Percentiles rank a stretch among this genome's conserved stretches.
These are phyloP conservation scores for Dipteronia sinensis DNA, from an alignment of 345 rosid genomes.

Conservation along the genomic window DNA sequence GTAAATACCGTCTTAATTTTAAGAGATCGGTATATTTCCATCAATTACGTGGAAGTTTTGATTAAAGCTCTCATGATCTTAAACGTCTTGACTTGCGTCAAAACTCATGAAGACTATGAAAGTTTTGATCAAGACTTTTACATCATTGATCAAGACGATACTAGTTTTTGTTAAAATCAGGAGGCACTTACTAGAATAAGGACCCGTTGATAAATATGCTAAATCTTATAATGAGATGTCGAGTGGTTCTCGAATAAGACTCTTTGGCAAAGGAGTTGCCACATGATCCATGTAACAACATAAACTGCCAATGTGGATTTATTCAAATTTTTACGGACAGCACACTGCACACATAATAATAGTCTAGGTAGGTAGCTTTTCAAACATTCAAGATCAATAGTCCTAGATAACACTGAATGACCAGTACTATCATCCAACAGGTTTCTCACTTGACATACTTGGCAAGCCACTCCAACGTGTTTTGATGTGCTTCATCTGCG, in stretches of 20 bases:
- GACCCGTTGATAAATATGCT: neutral
- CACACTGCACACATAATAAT: neutral
- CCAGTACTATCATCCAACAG: neutral
- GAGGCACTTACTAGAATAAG: neutral
- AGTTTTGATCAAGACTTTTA: neutral
- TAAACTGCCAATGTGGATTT: neutral
- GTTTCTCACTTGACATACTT: slow-evolving; percentile 54
- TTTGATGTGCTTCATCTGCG: slow-evolving; percentile 71
- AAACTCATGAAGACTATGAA: neutral
- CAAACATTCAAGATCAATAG: slow-evolving; percentile 8
- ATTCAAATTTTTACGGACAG: neutral
- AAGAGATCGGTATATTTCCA: no score
- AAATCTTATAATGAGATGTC: no score
- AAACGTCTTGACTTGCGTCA: neutral
- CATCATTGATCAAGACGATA: neutral
- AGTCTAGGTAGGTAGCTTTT: neutral
- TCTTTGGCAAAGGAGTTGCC: no score
- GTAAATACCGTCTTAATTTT: neutral
- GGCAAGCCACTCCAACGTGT: slow-evolving; percentile 62
- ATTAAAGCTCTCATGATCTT: neutral
- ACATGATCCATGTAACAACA: no score
- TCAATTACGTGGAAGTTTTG: neutral
- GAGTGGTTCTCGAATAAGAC: no score
- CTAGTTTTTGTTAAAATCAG: neutral
- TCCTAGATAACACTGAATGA: neutral